phyloP scores from a whole-genome alignment of 768 basidiomycete species.

The Boletus edulis region DNA sequence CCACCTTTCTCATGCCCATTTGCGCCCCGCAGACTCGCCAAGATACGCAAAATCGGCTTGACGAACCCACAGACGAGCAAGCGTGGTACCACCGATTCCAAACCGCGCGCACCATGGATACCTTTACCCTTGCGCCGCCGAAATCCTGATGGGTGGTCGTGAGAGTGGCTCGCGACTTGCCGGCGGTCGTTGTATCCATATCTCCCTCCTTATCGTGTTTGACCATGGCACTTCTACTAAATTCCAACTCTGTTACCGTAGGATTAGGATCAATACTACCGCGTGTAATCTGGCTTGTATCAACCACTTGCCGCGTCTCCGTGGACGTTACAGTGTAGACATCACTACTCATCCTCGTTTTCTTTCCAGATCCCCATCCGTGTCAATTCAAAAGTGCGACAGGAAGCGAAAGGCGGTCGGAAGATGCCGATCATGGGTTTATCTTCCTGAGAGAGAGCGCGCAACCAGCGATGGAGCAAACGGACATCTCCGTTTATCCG shows the following conservation, averaged over 20 bases:
- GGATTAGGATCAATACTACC: slow-evolving; percentile 19
- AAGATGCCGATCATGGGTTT: not conserved
- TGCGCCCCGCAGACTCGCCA: slow-evolving; percentile 35
- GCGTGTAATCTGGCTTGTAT: slow-evolving; percentile 2
- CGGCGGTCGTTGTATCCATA: not conserved
- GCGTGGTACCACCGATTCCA: slow-evolving; percentile 10
- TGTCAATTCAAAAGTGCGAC: not conserved
- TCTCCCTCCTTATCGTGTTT: slow-evolving; percentile 11
- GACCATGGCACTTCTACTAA: not conserved
- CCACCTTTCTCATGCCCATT: slow-evolving; percentile 2
- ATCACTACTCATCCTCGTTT: not conserved
- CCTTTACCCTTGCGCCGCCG: slow-evolving; percentile 40
- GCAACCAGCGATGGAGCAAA: not conserved
- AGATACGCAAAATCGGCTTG: slow-evolving; percentile 45
- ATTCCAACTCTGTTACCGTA: not conserved
- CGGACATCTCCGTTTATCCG: slow-evolving; percentile 8
- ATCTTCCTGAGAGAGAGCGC: not conserved
- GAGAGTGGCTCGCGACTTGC: slow-evolving; percentile 16
- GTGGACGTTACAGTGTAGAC: slow-evolving; percentile 13
- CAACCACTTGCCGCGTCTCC: slow-evolving; percentile 13
- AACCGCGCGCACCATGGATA: slow-evolving; percentile 31
- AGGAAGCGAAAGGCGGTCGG: slow-evolving; percentile 1
- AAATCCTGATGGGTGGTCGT: slow-evolving; percentile 40
- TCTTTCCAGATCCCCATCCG: slow-evolving; percentile 9
- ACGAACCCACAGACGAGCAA: slow-evolving; percentile 27